phyloP scores from a whole-genome alignment of 352 stramenopile genomes.

The Pythium dissimile region DNA sequence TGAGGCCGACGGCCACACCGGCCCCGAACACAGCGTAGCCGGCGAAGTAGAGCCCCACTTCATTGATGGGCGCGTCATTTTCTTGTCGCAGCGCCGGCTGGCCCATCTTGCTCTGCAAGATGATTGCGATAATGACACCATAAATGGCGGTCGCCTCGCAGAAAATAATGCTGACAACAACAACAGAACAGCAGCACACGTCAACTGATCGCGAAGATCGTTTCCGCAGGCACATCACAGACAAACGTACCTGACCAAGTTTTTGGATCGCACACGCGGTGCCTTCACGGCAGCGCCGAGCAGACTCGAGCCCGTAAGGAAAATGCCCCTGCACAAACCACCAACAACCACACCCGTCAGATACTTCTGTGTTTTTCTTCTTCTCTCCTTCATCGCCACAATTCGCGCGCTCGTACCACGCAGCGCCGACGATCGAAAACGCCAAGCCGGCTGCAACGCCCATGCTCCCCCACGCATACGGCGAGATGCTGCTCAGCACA shows the following conservation, averaged over 20 bases:
- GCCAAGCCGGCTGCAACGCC: slow-evolving; percentile 96
- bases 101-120: slow-evolving; percentile 97
- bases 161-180: slow-evolving; percentile 96
- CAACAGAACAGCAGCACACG: not conserved
- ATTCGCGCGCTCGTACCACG: no score
- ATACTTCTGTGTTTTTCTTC: not conserved
- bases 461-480: slow-evolving; percentile 97
- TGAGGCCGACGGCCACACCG: slow-evolving; percentile 97
- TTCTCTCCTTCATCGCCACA: not conserved
- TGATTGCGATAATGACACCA: slow-evolving; percentile 99
- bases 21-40: slow-evolving; percentile 98
- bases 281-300: slow-evolving; percentile 98
- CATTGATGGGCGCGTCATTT: slow-evolving; percentile 68
- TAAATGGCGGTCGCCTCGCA: slow-evolving; percentile 99
- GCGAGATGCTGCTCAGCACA: slow-evolving; percentile 98
- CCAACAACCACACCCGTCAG: not conserved
- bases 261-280: slow-evolving; percentile 98
- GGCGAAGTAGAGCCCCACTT: slow-evolving; percentile 91
- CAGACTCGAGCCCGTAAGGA: slow-evolving; percentile 93
- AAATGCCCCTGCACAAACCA: slow-evolving; percentile 81
- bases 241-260: slow-evolving; percentile 91
- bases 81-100: slow-evolving; percentile 56
- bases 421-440: slow-evolving; percentile 97
- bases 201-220: no score
- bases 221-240: no score